Evolutionary conservation across 108 stramenopile genomes (phyloP).

Genomic region (Aurantiochytrium sp.): DNA sequence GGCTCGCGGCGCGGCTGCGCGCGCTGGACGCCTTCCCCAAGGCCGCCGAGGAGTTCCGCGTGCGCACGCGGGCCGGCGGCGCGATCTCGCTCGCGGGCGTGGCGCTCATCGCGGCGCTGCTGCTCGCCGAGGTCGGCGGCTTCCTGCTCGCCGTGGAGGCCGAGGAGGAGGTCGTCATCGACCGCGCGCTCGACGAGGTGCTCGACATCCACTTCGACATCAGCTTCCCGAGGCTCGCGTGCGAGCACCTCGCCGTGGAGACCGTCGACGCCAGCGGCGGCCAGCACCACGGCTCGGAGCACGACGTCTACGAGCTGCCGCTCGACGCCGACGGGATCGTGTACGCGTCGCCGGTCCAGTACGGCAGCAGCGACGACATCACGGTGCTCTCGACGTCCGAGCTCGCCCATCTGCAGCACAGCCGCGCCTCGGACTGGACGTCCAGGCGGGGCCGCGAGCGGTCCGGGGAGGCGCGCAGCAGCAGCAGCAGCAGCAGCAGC

Average conservation of each 20-base stretch:
- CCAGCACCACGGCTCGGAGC: background rate
- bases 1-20: background rate
- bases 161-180: background rate
- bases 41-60: constrained; percentile 3
- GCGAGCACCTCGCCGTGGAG: background rate
- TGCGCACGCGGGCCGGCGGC: background rate
- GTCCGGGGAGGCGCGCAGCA: no score
- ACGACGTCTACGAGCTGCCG: background rate
- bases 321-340: background rate
- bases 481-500: no score
- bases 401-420: background rate
- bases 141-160: background rate
- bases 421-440: background rate
- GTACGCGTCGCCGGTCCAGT: background rate
- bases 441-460: background rate
- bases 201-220: background rate
- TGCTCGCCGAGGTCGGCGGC: background rate
- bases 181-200: background rate
- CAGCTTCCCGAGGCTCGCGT: background rate
- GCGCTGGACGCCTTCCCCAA: background rate
- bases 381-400: constrained; percentile 3
- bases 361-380: background rate
- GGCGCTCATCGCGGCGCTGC: background rate
- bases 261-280: background rate
- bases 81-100: background rate